Evolutionary conservation across 2,329 filamentous ascomycete species (phyloP).

Genomic region (Pseudocercospora macadamiae): DNA sequence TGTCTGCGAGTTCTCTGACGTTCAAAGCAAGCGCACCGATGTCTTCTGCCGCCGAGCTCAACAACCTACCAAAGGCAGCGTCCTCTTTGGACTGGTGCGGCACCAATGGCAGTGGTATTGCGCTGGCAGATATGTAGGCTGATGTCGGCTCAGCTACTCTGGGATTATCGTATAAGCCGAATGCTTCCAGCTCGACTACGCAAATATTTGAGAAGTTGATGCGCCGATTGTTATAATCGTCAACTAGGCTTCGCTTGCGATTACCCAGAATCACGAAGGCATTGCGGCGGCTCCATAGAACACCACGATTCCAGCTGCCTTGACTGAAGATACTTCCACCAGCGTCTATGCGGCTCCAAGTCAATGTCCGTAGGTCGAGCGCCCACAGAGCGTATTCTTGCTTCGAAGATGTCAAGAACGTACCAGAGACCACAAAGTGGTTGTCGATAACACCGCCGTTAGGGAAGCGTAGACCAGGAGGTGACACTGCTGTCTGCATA

Average conservation of each 20-base stretch:
- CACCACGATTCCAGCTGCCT: slow-evolving; percentile 95
- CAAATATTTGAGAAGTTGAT: slow-evolving; percentile 98
- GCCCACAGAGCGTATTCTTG: slow-evolving; percentile 98
- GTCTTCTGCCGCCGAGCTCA: slow-evolving; percentile 79
- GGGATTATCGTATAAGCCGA: slow-evolving; percentile 96
- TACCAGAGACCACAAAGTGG: slow-evolving; percentile 95
- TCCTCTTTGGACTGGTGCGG: slow-evolving; percentile 36
- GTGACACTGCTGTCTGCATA: slow-evolving; percentile 85
- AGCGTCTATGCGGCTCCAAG: slow-evolving; percentile 94
- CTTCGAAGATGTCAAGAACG: slow-evolving; percentile 95
- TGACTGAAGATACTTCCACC: slow-evolving; percentile 93
- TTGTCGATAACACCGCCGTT: slow-evolving; percentile 95
- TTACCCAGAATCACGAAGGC: slow-evolving; percentile 95
- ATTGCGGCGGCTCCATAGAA: slow-evolving; percentile 91
- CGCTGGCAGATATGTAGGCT: slow-evolving; percentile 82
- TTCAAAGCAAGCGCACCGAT: slow-evolving; percentile 79
- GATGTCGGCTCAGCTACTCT: slow-evolving; percentile 77
- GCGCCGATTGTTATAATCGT: slow-evolving; percentile 96
- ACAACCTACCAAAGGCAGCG: slow-evolving; percentile 73
- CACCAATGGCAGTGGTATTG: slow-evolving; percentile 46
- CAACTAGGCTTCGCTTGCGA: slow-evolving; percentile 87
- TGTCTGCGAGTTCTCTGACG: slow-evolving; percentile 86
- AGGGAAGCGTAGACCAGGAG: slow-evolving; percentile 89
- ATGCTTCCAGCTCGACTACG: slow-evolving; percentile 94
- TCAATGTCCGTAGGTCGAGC: slow-evolving; percentile 81